These are phyloP conservation scores for Ambrosia trifida DNA, from an alignment of 129 eudicot species.

Conservation along the genomic window DNA sequence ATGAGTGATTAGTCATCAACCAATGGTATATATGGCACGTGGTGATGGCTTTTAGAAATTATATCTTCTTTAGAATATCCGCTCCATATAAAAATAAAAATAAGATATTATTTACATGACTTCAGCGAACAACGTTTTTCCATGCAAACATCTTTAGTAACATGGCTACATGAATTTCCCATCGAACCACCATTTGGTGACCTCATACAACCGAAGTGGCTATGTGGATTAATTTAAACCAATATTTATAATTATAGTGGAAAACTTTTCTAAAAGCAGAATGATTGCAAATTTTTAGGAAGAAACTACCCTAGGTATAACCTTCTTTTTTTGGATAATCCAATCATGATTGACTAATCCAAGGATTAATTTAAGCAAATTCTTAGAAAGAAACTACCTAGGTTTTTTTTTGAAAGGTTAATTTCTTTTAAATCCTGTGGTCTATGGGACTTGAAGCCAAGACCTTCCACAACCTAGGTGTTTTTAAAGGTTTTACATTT, in stretches of 20 bases:
- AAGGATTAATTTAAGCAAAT: too few relatives aligned
- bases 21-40: too few relatives aligned
- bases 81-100: neutral
- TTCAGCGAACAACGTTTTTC: neutral
- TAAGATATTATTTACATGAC: neutral
- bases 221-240: conserved; percentile 24
- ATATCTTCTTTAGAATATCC: too few relatives aligned
- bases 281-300: conserved; percentile 21
- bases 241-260: conserved; percentile 28
- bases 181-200: conserved; percentile 21
- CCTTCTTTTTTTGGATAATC: conserved; percentile 23
- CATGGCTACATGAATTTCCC: conserved; percentile 31
- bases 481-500: too few relatives aligned
- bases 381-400: too few relatives aligned
- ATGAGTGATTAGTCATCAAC: too few relatives aligned
- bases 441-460: too few relatives aligned
- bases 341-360: conserved; percentile 11
- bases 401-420: too few relatives aligned
- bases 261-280: conserved; percentile 27
- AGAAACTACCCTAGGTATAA: conserved; percentile 32
- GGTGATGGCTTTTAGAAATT: too few relatives aligned
- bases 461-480: too few relatives aligned
- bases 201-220: conserved; percentile 22
- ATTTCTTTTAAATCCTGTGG: too few relatives aligned
- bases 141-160: conserved; percentile 9